Evolutionary conservation across 192 early-diverging fungal genomes (phyloP), one percentile per base, ranked within the genome.

Genomic region (Coemansia sp.): DNA sequence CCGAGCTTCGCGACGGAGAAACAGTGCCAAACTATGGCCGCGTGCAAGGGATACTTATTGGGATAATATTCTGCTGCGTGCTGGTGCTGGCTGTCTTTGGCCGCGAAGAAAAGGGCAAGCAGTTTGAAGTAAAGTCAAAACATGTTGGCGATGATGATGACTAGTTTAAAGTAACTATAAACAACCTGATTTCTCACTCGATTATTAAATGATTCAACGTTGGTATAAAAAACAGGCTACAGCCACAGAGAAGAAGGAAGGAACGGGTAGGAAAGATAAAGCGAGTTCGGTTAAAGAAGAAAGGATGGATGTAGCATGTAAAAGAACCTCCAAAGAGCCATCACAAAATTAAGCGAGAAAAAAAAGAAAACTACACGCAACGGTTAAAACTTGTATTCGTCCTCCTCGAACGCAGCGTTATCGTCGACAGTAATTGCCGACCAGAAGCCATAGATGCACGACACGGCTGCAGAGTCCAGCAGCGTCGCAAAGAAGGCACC

Each of bases 11-110:
- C 72, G 55, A 81, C 57, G 60, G 73, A 50, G 48, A 68, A 60
- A 50, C 69, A 50, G 62, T 86, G 55, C 62, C 76, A 65, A 60
- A 85, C 82, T 59, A 77, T 44, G 78, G 72, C 20, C 69, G 83
- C 17, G 79, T 81, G 17, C 87, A 88, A 58, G 87, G 76, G 4
- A 83, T 87, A 12, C 74, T 89, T 25, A 84, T 89, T 68, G 88
- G 83, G 1, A 57, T 79, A 51, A 70, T 82, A 47, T 79, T 66
- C 26, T 44, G 58, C 10, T 63, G 70, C 34, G 67, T 86, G 12
- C 59, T 88, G 21, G 51, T 86, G 0, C 38, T 79, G 55, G 65
- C 69, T 5, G 19, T 84, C 17, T 36, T 87, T 52, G 87, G 89
- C 19, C 86, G 70, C 14, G 89, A 89, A 69, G 82, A 83, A 47